Evolutionary conservation across 257 asterid genomes (phyloP).

Genomic region (Solanum tacnaense): DNA sequence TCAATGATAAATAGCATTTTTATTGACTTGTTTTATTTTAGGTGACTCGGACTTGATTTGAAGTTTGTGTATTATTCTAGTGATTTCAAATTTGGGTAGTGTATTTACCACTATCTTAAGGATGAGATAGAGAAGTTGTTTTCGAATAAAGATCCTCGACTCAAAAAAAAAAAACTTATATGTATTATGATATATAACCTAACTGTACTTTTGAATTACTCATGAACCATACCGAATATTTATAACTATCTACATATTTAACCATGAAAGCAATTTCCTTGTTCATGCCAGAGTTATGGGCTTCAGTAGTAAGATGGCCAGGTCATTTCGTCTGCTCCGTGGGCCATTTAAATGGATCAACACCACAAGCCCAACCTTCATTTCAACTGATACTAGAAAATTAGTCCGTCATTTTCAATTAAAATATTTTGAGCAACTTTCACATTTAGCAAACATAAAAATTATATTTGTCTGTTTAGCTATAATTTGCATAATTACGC

Average conservation of each 20-base stretch:
- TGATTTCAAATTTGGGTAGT: not conserved
- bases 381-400: not conserved
- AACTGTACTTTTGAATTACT: not conserved
- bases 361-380: not conserved
- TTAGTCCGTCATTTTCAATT: not conserved
- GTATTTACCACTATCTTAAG: not conserved
- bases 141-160: too few relatives aligned
- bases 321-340: not conserved
- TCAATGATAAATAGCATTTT: not conserved
- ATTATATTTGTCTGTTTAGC: too few relatives aligned
- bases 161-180: not conserved
- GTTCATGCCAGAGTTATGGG: not conserved
- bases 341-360: not conserved
- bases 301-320: not conserved
- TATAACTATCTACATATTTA: too few relatives aligned
- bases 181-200: not conserved
- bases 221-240: not conserved
- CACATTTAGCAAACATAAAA: too few relatives aligned
- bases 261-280: not conserved
- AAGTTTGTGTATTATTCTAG: not conserved
- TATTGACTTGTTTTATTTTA: not conserved
- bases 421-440: not conserved
- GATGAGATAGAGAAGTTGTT: too few relatives aligned
- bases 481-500: too few relatives aligned
- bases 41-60: not conserved